Conservation (phyloP, 345 rosid species). For the Salix koriyanagi region DNA sequence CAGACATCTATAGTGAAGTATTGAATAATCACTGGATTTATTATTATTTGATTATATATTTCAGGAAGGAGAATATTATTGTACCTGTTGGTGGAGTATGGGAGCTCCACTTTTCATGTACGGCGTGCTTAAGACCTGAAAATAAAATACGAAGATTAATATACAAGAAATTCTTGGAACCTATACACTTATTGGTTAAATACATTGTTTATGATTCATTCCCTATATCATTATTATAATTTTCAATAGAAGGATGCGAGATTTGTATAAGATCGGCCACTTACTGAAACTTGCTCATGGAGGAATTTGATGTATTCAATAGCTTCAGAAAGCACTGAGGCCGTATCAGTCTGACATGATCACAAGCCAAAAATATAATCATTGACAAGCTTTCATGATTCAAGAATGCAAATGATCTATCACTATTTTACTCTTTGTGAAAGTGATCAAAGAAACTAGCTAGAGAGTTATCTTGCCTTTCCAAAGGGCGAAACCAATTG, state of each 20-base stretch:
- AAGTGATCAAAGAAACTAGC: constrained; percentile 10
- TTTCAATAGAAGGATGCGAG: not conserved
- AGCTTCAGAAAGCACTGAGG: constrained; percentile 98
- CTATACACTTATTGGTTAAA: not conserved
- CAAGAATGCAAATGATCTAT: constrained; percentile 22
- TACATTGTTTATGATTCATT: not conserved
- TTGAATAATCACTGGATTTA: not conserved
- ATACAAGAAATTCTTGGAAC: not conserved
- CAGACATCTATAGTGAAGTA: not conserved
- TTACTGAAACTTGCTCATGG: constrained; percentile 87
- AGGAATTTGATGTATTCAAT: constrained; percentile 95
- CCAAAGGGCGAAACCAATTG: constrained; percentile 99
- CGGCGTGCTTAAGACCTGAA: constrained; percentile 79
- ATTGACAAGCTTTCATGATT: constrained; percentile 6
- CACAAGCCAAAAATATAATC: not conserved
- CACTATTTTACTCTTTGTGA: constrained; percentile 6
- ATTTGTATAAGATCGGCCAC: constrained; percentile 17
- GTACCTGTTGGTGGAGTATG: constrained; percentile 72
- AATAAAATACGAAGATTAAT: not conserved
- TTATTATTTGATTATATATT: not conserved
- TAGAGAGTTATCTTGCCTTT: constrained; percentile 53
- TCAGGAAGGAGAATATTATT: not conserved
- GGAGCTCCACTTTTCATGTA: constrained; percentile 91
- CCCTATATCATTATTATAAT: not conserved
- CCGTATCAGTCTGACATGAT: constrained; percentile 86